Percentiles rank a stretch among this genome's conserved stretches.
phyloP scores from a whole-genome alignment of 2,329 filamentous ascomycete species.

The Neospermospora avenae region DNA sequence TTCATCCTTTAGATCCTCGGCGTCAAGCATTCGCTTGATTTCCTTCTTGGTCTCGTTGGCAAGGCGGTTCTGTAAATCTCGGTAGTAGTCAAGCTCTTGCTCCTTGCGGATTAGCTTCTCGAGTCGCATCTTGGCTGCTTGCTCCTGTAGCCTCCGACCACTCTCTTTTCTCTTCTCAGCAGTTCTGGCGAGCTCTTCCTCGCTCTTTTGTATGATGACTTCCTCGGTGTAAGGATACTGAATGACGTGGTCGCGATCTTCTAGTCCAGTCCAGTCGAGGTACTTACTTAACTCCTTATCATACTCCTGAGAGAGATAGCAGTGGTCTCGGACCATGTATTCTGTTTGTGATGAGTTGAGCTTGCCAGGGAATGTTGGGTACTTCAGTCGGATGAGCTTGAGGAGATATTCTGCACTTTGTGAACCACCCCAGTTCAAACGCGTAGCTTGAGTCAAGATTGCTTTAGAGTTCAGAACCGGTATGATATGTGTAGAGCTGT shows the following conservation, averaged over 20 bases:
- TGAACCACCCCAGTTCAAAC: slow-evolving; percentile 91
- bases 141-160: slow-evolving; percentile 85
- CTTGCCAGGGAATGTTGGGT: slow-evolving; percentile 83
- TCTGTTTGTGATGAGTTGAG: slow-evolving; percentile 85
- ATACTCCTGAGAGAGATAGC: slow-evolving; percentile 83
- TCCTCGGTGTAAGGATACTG: slow-evolving; percentile 95
- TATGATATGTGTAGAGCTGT: slow-evolving; percentile 92
- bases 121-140: slow-evolving; percentile 94
- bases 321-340: slow-evolving; percentile 81
- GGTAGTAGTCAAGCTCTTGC: slow-evolving; percentile 91
- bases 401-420: slow-evolving; percentile 88
- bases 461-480: slow-evolving; percentile 86
- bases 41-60: slow-evolving; percentile 86
- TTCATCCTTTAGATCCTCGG: slow-evolving; percentile 91
- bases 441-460: slow-evolving; percentile 77
- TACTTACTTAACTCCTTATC: slow-evolving; percentile 72
- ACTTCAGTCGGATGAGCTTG: slow-evolving; percentile 87
- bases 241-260: slow-evolving; percentile 83
- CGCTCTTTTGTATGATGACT: slow-evolving; percentile 83
- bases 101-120: slow-evolving; percentile 96
- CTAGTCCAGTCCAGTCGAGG: slow-evolving; percentile 87
- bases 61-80: slow-evolving; percentile 71
- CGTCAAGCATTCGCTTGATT: slow-evolving; percentile 77
- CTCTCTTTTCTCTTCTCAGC: slow-evolving; percentile 95
- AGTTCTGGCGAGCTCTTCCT: slow-evolving; percentile 85